A percentile compares a stretch with the other conserved stretches of the same genome.
phyloP scores from a whole-genome alignment of 2,329 filamentous ascomycete genomes.

The Botryotinia convoluta region DNA sequence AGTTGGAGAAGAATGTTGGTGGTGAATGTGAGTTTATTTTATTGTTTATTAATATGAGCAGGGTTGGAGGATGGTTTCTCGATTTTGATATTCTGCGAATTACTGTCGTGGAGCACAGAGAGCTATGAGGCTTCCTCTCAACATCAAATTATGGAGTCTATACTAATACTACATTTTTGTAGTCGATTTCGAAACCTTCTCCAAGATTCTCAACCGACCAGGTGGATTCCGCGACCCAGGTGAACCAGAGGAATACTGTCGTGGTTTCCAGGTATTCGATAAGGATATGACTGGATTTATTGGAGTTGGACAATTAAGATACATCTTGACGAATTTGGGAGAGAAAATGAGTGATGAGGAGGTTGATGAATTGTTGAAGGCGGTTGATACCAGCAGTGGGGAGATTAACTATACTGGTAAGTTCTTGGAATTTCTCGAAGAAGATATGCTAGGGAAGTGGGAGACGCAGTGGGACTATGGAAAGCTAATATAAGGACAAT shows the following conservation, averaged over 20 bases:
- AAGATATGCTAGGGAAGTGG: background rate
- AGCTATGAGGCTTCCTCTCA: background rate
- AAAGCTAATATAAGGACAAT: constrained; percentile 19
- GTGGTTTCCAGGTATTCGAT: constrained; percentile 98
- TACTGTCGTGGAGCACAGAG: background rate
- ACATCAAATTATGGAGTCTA: background rate
- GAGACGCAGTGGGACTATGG: background rate
- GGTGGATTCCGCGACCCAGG: constrained; percentile 98
- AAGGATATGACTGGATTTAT: constrained; percentile 99
- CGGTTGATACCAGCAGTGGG: constrained; percentile 90
- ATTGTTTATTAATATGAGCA: background rate
- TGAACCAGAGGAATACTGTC: constrained; percentile 97
- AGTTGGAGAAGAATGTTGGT: constrained; percentile 86
- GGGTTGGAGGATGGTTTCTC: background rate
- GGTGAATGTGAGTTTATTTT: constrained; percentile 73
- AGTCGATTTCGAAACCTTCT: constrained; percentile 99
- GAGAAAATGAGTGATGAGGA: constrained; percentile 99
- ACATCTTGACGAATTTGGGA: constrained; percentile 94
- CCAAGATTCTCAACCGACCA: constrained; percentile 93
- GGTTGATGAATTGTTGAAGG: constrained; percentile 97
- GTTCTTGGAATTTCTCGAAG: constrained; percentile 34
- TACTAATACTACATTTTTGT: constrained; percentile 13
- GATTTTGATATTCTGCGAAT: background rate
- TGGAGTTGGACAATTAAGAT: constrained; percentile 94
- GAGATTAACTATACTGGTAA: constrained; percentile 97